These are phyloP conservation scores for Glutinoglossum americanum DNA, from an alignment of 495 filamentous ascomycete species.

Conservation along the genomic window DNA sequence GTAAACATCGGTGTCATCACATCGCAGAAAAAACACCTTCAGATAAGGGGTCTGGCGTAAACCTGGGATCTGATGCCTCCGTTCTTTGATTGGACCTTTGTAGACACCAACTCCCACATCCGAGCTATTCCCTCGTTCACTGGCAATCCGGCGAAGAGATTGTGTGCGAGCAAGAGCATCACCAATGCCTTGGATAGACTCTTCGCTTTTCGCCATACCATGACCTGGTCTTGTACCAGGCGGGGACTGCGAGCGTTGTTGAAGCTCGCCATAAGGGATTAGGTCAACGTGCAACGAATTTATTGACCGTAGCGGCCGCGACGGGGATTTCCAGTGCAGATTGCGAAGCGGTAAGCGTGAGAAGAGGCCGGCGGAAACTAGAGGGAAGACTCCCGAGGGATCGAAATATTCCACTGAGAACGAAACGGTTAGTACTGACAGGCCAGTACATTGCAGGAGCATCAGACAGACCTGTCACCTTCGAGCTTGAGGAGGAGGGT, in stretches of 20 bases:
- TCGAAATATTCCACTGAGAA: slow-evolving; percentile 50
- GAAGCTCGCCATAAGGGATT: slow-evolving; percentile 25
- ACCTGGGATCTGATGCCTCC: slow-evolving; percentile 88
- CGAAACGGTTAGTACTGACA: neutral
- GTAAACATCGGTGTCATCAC: slow-evolving; percentile 88
- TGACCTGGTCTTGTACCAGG: neutral
- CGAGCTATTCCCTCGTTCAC: slow-evolving; percentile 2
- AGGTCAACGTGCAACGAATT: slow-evolving; percentile 79
- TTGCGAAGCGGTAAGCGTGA: slow-evolving; percentile 73
- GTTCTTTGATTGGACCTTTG: slow-evolving; percentile 28
- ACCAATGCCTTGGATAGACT: neutral
- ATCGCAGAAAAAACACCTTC: slow-evolving; percentile 71
- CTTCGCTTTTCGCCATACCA: neutral
- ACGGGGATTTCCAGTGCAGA: slow-evolving; percentile 89
- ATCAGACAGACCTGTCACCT: slow-evolving; percentile 6
- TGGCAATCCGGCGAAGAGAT: neutral
- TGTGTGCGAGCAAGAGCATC: neutral
- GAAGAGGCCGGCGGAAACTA: slow-evolving; percentile 54
- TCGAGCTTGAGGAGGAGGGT: slow-evolving; percentile 4
- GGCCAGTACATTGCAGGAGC: neutral
- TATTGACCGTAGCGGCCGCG: slow-evolving; percentile 76
- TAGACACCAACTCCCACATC: slow-evolving; percentile 10
- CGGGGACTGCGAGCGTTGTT: neutral
- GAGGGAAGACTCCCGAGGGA: slow-evolving; percentile 63
- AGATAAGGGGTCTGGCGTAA: slow-evolving; percentile 85